These are phyloP conservation scores for Aspergillus novofumigatus DNA, from an alignment of 2,329 filamentous ascomycete species.

Conservation along the genomic window DNA sequence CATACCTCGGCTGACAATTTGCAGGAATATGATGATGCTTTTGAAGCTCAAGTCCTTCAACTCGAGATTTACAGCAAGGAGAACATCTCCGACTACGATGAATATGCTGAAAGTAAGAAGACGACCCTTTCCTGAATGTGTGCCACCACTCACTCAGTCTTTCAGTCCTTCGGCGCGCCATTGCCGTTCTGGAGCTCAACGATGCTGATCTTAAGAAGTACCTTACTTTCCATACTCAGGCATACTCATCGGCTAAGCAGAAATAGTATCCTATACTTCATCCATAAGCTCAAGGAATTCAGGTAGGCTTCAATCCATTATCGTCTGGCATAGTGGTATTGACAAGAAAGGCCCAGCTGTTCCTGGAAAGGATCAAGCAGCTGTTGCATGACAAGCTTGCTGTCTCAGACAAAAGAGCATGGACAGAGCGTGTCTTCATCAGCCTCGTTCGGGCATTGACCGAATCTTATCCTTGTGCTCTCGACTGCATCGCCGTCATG, in stretches of 20 bases:
- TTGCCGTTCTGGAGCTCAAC: slow-evolving; percentile 56
- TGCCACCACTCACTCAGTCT: not conserved
- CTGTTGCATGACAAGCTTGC: slow-evolving; percentile 59
- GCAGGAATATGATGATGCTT: slow-evolving; percentile 58
- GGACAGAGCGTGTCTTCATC: slow-evolving; percentile 67
- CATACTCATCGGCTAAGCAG: not conserved
- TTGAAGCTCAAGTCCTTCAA: slow-evolving; percentile 63
- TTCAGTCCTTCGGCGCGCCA: slow-evolving; percentile 57
- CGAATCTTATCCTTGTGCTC: slow-evolving; percentile 34
- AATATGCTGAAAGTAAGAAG: slow-evolving; percentile 40
- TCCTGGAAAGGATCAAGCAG: slow-evolving; percentile 54
- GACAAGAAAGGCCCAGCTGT: slow-evolving; percentile 29
- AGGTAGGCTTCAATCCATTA: slow-evolving; percentile 31
- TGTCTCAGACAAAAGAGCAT: slow-evolving; percentile 47
- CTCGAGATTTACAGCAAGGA: slow-evolving; percentile 59
- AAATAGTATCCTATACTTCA: slow-evolving; percentile 57
- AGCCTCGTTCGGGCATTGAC: slow-evolving; percentile 64
- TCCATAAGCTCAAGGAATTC: slow-evolving; percentile 60
- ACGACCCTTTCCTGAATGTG: not conserved
- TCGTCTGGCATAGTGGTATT: slow-evolving; percentile 2
- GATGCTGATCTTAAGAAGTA: slow-evolving; percentile 60
- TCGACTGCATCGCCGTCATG: slow-evolving; percentile 32
- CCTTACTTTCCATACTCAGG: slow-evolving; percentile 6
- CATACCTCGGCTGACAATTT: not conserved
- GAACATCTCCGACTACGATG: slow-evolving; percentile 30